phyloP scores from a whole-genome alignment of 2,329 filamentous ascomycete genomes.

The Graphiopsis chlorocephala region DNA sequence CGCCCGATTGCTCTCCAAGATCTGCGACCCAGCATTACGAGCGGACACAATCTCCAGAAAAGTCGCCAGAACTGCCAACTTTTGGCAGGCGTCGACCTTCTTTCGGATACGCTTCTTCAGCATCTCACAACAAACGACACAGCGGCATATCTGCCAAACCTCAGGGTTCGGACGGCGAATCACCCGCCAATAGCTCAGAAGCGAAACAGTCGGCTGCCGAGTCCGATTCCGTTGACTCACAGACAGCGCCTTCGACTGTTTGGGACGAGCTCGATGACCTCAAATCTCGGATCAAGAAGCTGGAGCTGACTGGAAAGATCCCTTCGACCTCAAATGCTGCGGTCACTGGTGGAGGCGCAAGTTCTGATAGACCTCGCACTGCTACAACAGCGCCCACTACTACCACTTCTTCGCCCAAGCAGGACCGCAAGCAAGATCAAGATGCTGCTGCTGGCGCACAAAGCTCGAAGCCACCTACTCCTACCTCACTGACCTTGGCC shows the following conservation, averaged over 20 bases:
- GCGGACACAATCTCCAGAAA: slow-evolving; percentile 28
- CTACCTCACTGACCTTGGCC: slow-evolving; percentile 32
- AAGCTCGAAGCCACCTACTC: not conserved
- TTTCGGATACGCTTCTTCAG: slow-evolving; percentile 17
- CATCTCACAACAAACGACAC: slow-evolving; percentile 1
- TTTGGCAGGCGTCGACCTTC: slow-evolving; percentile 28
- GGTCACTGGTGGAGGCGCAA: slow-evolving; percentile 57
- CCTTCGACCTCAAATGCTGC: slow-evolving; percentile 79
- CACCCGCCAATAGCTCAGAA: slow-evolving; percentile 41
- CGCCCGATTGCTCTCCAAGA: slow-evolving; percentile 23
- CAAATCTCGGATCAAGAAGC: slow-evolving; percentile 84
- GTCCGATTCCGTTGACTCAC: slow-evolving; percentile 81
- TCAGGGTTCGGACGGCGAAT: slow-evolving; percentile 25
- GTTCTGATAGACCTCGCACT: slow-evolving; percentile 75
- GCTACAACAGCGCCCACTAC: slow-evolving; percentile 90
- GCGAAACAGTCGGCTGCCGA: slow-evolving; percentile 50
- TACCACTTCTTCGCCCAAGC: slow-evolving; percentile 83
- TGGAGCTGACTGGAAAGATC: slow-evolving; percentile 86
- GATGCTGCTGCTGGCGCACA: slow-evolving; percentile 26
- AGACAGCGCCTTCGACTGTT: slow-evolving; percentile 84
- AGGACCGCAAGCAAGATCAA: slow-evolving; percentile 52
- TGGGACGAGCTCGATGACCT: slow-evolving; percentile 98
- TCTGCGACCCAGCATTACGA: slow-evolving; percentile 18
- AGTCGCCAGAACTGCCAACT: slow-evolving; percentile 27
- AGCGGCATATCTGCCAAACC: not conserved